A percentile compares a stretch with the other conserved stretches of the same genome.
Conservation (phyloP, 2,329 filamentous ascomycete genomes). For the Beauveria scarabaeidicola region DNA sequence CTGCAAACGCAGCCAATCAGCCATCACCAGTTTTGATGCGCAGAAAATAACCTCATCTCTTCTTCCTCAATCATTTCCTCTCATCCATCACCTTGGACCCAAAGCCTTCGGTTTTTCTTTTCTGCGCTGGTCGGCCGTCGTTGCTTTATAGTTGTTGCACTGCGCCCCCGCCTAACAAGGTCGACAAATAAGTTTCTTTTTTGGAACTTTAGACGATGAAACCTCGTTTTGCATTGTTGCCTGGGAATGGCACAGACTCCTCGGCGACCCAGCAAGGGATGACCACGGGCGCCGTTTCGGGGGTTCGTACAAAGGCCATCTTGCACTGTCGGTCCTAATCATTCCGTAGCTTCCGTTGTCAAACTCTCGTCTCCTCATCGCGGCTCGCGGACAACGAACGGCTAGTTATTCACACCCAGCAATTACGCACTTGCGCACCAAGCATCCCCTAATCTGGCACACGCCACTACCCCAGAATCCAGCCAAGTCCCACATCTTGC, state of each 20-base stretch:
- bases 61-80: not conserved
- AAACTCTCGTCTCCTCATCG: not conserved
- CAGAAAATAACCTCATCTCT: not conserved
- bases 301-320: not conserved
- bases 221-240: not conserved
- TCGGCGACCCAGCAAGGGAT: not conserved
- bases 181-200: conserved; percentile 1
- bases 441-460: not conserved
- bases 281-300: not conserved
- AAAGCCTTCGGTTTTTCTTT: no score
- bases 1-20: not conserved
- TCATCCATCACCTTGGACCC: not conserved
- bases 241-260: not conserved
- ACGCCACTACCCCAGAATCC: conserved; percentile 1
- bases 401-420: not conserved
- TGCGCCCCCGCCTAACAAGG: conserved; percentile 6
- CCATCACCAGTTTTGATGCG: not conserved
- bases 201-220: not conserved
- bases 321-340: not conserved
- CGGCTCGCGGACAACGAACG: conserved; percentile 7
- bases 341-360: conserved; percentile 4
- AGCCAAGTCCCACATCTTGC: conserved; percentile 1
- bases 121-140: not conserved
- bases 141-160: conserved; percentile 2
- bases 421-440: not conserved